A percentile compares a stretch with the other conserved stretches of the same genome.
phyloP scores from a whole-genome alignment of 371 early-diverging fungal genomes.

The Mortierella sp. region DNA sequence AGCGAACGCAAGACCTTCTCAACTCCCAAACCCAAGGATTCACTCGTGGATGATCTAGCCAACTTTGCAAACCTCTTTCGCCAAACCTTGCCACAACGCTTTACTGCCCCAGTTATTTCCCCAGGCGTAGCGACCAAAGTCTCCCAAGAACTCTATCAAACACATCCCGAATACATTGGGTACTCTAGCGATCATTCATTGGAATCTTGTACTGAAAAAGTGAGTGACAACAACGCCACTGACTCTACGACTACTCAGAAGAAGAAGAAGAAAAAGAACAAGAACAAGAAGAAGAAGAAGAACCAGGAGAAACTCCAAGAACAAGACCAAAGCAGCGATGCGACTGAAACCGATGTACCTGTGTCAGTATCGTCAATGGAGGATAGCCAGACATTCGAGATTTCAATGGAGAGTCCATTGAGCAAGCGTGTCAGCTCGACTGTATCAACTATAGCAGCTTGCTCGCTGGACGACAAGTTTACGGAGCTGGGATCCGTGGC shows the following conservation, averaged over 20 bases:
- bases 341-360: not conserved
- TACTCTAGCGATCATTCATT: not conserved
- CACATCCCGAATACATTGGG: not conserved
- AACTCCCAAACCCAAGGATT: too few relatives aligned
- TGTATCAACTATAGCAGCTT: not conserved
- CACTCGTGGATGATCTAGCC: not conserved
- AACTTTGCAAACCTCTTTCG: not conserved
- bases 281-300: conserved; percentile 9
- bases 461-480: conserved; percentile 5
- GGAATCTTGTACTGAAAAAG: not conserved
- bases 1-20: not conserved
- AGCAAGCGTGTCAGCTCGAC: not conserved
- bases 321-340: not conserved
- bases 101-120: not conserved
- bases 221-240: too few relatives aligned
- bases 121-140: not conserved
- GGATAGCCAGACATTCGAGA: not conserved
- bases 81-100: not conserved
- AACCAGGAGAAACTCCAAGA: not conserved
- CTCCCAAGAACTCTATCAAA: not conserved
- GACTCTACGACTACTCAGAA: not conserved
- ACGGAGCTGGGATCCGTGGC: conserved; percentile 5
- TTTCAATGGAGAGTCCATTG: not conserved
- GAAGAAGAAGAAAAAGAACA: conserved; percentile 8
- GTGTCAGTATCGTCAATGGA: not conserved